phyloP scores from a whole-genome alignment of 768 basidiomycete genomes.

The Rhodotorula sphaerocarpa region DNA sequence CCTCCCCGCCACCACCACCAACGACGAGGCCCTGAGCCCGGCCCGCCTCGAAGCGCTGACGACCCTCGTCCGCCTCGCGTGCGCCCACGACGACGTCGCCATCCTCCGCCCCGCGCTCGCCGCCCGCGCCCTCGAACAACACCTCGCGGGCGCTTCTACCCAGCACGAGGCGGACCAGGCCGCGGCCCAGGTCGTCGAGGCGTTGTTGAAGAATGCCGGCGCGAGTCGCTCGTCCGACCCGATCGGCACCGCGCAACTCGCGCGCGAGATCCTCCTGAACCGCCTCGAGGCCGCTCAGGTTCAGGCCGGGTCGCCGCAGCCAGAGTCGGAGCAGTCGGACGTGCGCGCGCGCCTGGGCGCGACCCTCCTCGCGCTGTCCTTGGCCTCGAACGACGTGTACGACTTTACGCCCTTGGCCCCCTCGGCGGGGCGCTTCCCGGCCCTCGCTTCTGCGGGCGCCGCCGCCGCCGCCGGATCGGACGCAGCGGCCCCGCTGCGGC shows the following conservation, averaged over 20 bases:
- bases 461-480: too few relatives aligned
- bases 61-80: conserved; percentile 27
- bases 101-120: conserved; percentile 28
- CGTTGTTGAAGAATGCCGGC: too few relatives aligned
- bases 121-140: background rate
- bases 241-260: too few relatives aligned
- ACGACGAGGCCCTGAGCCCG: too few relatives aligned
- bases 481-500: too few relatives aligned
- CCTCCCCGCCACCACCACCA: conserved; percentile 15
- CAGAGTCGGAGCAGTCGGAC: too few relatives aligned
- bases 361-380: conserved; percentile 19
- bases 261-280: conserved; percentile 12
- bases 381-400: conserved; percentile 23
- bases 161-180: too few relatives aligned
- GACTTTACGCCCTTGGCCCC: conserved; percentile 21
- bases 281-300: conserved; percentile 14
- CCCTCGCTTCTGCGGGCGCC: background rate
- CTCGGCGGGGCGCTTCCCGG: conserved; percentile 2
- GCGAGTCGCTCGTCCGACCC: too few relatives aligned
- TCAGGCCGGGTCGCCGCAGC: too few relatives aligned
- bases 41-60: conserved; percentile 15
- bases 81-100: conserved; percentile 29
- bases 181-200: too few relatives aligned
- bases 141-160: background rate
- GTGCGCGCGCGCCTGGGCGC: conserved; percentile 12